Conservation (phyloP, 331 rosid species). For the Malus hybrid region DNA sequence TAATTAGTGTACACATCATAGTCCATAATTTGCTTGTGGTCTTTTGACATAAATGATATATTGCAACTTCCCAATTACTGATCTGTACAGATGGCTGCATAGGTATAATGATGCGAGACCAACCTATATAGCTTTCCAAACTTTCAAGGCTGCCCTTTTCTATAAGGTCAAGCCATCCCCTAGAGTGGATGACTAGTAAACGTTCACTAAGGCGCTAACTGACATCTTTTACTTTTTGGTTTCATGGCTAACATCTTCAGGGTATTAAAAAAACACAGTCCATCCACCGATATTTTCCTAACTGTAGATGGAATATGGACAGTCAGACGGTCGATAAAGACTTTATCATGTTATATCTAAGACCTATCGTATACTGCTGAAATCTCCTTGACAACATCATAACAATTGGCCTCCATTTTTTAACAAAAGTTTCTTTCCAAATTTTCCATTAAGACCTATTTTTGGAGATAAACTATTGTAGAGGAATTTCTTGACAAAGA, state of each 20-base stretch:
- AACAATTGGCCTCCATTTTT: neutral
- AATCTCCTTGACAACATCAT: neutral
- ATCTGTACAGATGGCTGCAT: neutral
- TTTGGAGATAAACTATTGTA: neutral
- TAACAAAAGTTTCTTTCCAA: neutral
- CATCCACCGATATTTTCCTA: neutral
- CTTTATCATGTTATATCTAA: neutral
- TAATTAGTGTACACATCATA: neutral
- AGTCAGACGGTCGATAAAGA: neutral
- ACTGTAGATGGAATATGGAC: neutral
- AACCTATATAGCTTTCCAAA: neutral
- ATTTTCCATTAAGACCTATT: neutral
- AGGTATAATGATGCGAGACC: neutral
- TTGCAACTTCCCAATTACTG: neutral
- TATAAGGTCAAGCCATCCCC: neutral
- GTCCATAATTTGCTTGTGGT: neutral
- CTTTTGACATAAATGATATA: neutral
- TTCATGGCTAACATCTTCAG: neutral
- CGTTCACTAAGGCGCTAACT: neutral
- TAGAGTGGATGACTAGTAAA: neutral
- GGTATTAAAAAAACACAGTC: neutral
- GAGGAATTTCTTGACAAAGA: neutral
- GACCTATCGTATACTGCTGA: neutral
- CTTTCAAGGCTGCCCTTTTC: neutral
- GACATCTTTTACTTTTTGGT: neutral